These are phyloP conservation scores for Podila epigama DNA, from an alignment of 192 early-diverging fungal species.

Conservation along the genomic window DNA sequence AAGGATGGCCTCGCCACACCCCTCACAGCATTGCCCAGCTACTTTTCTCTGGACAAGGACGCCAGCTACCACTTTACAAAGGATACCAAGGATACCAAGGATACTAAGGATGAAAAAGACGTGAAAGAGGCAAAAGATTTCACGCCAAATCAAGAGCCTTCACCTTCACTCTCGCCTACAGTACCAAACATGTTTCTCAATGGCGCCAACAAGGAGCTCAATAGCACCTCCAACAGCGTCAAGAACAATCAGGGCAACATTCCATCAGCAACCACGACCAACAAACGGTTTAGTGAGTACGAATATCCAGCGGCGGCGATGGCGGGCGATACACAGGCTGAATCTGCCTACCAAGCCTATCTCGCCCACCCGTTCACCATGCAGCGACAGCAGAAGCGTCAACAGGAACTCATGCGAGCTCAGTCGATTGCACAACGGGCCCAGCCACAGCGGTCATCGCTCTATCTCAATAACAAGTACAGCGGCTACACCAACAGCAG, in stretches of 20 bases:
- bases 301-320: constrained; percentile 14
- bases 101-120: background rate
- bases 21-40: background rate
- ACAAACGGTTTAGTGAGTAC: constrained; percentile 15
- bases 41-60: background rate
- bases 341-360: constrained; percentile 1
- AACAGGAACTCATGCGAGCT: constrained; percentile 5
- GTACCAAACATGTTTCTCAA: background rate
- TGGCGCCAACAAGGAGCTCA: background rate
- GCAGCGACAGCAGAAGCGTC: constrained; percentile 11
- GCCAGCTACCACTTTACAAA: background rate
- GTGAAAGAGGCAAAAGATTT: background rate
- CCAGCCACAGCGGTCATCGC: background rate
- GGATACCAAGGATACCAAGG: background rate
- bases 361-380: constrained; percentile 24
- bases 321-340: too few relatives aligned
- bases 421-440: background rate
- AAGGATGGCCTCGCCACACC: background rate
- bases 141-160: background rate
- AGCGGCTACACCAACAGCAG: constrained; percentile 16
- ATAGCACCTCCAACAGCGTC: background rate
- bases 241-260: too few relatives aligned
- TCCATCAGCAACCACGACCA: too few relatives aligned
- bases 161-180: background rate
- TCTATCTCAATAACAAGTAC: constrained; percentile 9